Base-by-base conservation (phyloP, 2,329 filamentous ascomycete genomes). In the Calonectria fujianensis region DNA sequence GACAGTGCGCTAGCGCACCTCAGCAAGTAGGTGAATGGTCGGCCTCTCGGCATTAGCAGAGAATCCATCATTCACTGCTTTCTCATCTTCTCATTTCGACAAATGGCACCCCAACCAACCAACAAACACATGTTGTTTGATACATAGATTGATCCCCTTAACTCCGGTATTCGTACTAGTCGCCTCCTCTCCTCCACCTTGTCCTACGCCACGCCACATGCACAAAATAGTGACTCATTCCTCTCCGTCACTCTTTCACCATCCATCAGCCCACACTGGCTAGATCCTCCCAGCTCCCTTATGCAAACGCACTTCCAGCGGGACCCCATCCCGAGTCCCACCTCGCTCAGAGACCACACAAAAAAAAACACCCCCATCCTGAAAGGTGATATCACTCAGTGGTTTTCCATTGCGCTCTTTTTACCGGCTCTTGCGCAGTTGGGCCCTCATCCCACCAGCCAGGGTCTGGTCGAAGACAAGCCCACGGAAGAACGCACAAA, bases 181-280 rank as follows among this genome's bases (percentile, higher is more conserved):
- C 57, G 37, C 35, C 57, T 63, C 57, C 57, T 41, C 57, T 63
- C 57, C 35, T 61, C 57, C 57, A 39, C 57, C 24, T 35, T 65
- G 61, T 65, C 39, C 61, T 32, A 50, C 61, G 61, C 61, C 61
- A 65, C 41, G 61, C 61, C 61, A 65, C 61, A 65, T 65, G 27
- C 61, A 50, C 41, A 50, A 50, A 50, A 45, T 65, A 65, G 61
- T 65, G 61, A 65, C 39, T 65, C 61, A 65, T 50, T 65, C 29
- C 39, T 65, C 18, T 3, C 14, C 14, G 18, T 48, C 61, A 65
- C 39, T 41, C 59, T 31, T 61, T 61, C 61, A 48, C 37, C 16
- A 9, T 48, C 61, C 20, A 20, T 65, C 61, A 65, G 61, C 29
- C 61, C 61, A 50, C 14, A 41, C 61, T 50, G 9, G 41, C 41